Evolutionary conservation across 495 filamentous ascomycete genomes (phyloP).

Genomic region (Penicillium coprophilum): DNA sequence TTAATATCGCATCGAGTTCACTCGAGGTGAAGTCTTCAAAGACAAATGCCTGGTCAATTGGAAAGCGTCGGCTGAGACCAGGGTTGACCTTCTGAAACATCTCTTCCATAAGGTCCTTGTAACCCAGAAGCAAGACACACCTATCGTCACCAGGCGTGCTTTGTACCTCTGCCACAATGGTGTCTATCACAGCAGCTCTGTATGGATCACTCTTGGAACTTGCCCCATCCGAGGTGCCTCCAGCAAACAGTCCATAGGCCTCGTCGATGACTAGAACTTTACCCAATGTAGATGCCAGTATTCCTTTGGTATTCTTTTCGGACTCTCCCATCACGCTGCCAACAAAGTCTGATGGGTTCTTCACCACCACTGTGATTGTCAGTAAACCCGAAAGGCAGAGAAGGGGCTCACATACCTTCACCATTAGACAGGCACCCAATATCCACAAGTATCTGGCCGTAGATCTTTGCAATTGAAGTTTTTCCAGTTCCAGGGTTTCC

Average conservation of each 20-base stretch:
- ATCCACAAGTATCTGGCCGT: constrained; percentile 62
- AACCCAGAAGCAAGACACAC: constrained; percentile 75
- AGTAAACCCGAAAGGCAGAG: neutral
- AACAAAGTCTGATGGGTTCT: constrained; percentile 74
- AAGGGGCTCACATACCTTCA: constrained; percentile 49
- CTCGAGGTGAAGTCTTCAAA: constrained; percentile 69
- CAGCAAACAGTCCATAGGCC: constrained; percentile 58
- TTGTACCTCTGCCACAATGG: constrained; percentile 82
- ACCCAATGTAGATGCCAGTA: constrained; percentile 62
- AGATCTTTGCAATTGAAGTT: constrained; percentile 73
- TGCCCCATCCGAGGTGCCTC: constrained; percentile 21
- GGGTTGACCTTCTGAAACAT: constrained; percentile 85
- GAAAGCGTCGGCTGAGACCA: constrained; percentile 69
- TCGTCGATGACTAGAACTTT: constrained; percentile 81
- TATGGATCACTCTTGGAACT: constrained; percentile 50
- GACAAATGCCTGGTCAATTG: constrained; percentile 58
- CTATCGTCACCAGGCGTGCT: constrained; percentile 73
- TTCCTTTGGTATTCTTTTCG: constrained; percentile 69
- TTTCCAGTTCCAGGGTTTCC: constrained; percentile 75
- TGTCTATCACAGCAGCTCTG: constrained; percentile 68
- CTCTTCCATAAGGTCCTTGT: constrained; percentile 69
- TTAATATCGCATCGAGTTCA: constrained; percentile 54
- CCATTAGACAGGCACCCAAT: constrained; percentile 61
- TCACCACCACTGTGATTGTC: constrained; percentile 54
- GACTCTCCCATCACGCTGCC: constrained; percentile 63